Conservation (phyloP, 495 filamentous ascomycete species). For the Neurospora africana region DNA sequence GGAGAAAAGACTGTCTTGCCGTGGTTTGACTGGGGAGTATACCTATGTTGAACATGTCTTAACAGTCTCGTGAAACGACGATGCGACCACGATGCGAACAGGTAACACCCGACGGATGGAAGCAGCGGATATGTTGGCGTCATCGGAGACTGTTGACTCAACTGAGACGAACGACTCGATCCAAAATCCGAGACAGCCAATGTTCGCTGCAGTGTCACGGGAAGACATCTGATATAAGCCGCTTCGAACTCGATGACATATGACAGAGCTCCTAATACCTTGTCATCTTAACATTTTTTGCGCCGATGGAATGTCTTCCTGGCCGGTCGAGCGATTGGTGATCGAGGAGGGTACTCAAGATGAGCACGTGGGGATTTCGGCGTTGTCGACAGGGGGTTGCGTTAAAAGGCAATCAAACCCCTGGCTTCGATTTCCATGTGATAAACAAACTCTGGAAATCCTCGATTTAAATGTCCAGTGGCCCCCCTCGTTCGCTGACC, state of each 20-base stretch:
- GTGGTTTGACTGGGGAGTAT: background rate
- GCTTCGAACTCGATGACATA: background rate
- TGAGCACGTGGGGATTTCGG: background rate
- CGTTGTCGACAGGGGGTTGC: background rate
- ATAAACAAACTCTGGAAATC: background rate
- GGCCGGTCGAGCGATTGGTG: background rate
- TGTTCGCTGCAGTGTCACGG: background rate
- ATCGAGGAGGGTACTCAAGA: background rate
- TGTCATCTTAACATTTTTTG: background rate
- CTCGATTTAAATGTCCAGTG: background rate
- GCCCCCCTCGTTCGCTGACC: background rate
- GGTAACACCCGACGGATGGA: background rate
- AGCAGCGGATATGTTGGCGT: background rate
- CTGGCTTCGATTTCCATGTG: background rate
- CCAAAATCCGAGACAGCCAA: background rate
- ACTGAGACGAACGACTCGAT: background rate
- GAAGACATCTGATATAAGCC: background rate
- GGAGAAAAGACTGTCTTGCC: background rate
- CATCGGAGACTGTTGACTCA: background rate
- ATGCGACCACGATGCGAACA: background rate
- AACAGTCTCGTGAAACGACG: background rate
- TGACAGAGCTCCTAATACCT: background rate
- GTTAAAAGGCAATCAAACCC: background rate
- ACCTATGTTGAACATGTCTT: background rate
- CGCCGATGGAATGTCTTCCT: background rate